Base-by-base conservation (phyloP, 495 filamentous ascomycete species). In the Penicillium egyptiacum region DNA sequence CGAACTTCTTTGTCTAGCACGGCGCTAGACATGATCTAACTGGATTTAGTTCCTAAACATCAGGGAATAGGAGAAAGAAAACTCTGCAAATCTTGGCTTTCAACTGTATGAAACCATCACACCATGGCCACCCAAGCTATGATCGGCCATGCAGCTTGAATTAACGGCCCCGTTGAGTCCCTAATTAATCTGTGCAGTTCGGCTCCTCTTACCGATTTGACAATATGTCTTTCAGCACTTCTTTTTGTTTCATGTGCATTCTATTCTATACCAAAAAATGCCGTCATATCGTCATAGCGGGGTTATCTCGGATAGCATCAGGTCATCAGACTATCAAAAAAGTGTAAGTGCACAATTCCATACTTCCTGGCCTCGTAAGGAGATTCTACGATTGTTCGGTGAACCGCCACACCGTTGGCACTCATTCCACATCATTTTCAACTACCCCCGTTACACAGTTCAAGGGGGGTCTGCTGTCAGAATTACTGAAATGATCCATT, bases 101-200 rank as follows among this genome's bases (percentile, higher is more conserved):
- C 8, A 19, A 20, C 11, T 26, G 22, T 16, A 40, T 51, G 50
- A 52, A 41, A 52, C 22, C 43, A 61, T 64, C 58, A 64, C 57
- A 63, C 60, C 63, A 63, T 44, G 17, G 44, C 42, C 42, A 44
- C 42, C 42, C 42, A 14, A 45, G 22, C 25, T 22, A 42, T 42
- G 61, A 67, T 67, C 64, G 58, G 49, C 64, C 50, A 62, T 62
- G 62, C 64, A 67, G 63, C 50, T 62, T 44, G 49, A 56, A 49
- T 39, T 54, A 60, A 60, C 53, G 53, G 53, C n/a, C 23, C 12
- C 48, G 14, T 43, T 12, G 33, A 30, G 33, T 45, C 62, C 62
- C 62, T 67, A 68, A 68, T 65, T 65, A 60, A 57, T 57, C 60
- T 49, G 57, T 56, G 31, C 48, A 52, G 45, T 39, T 65, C 59